These are phyloP conservation scores for Nematodospora valgi DNA, from an alignment of 805 yeast genomes.

Conservation along the genomic window DNA sequence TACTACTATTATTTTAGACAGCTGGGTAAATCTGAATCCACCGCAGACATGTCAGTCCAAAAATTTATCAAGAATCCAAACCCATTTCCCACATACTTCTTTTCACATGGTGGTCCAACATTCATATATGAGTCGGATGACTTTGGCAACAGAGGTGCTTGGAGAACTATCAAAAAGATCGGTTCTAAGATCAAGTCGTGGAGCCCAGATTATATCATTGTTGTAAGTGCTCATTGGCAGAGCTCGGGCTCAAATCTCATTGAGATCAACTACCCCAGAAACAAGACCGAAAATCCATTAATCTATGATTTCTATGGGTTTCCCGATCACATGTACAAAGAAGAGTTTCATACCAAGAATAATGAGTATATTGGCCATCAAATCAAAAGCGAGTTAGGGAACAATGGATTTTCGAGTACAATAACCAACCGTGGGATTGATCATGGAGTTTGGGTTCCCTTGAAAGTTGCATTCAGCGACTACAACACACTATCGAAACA, in stretches of 20 bases:
- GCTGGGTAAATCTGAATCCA: background rate
- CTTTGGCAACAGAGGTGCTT: constrained; percentile 62
- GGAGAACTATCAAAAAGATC: constrained; percentile 42
- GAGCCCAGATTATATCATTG: constrained; percentile 64
- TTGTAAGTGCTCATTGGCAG: constrained; percentile 81
- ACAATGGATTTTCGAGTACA: constrained; percentile 42
- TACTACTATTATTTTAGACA: background rate
- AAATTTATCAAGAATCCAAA: constrained; percentile 14
- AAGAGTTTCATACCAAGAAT: constrained; percentile 54
- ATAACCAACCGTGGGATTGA: constrained; percentile 65
- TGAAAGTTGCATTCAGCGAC: constrained; percentile 60
- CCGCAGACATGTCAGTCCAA: background rate
- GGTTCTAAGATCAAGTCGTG: constrained; percentile 50
- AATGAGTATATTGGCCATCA: constrained; percentile 41
- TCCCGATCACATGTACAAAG: constrained; percentile 60
- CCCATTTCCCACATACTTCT: constrained; percentile 58
- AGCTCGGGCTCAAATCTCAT: constrained; percentile 36
- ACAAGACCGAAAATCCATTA: constrained; percentile 44
- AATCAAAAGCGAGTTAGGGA: constrained; percentile 38
- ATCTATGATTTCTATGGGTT: constrained; percentile 77
- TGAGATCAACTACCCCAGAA: constrained; percentile 44
- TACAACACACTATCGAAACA: constrained; percentile 27
- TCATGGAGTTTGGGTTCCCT: constrained; percentile 83
- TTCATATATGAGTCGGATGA: constrained; percentile 55
- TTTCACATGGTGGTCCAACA: constrained; percentile 85